Base-by-base conservation (phyloP, 106 monocot genomes). In the Agapanthus africanus region DNA sequence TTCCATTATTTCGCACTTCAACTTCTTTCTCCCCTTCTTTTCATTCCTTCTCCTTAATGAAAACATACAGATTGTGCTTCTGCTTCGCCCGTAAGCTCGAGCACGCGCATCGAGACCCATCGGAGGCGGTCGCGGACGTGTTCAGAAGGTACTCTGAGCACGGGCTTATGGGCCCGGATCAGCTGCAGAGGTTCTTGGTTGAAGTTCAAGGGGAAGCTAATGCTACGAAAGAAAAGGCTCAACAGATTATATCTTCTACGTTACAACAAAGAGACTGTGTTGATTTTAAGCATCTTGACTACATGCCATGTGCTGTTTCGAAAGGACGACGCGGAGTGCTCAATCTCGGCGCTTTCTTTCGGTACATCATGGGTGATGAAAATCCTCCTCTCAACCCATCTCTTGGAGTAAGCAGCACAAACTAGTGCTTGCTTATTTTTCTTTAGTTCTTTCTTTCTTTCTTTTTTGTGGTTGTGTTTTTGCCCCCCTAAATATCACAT, bases 141-240 rank as follows among this genome's bases (percentile, higher is more conserved):
- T n/a, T n/a, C n/a, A n/a, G n/a, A n/a, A n/a, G n/a, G n/a, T n/a
- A n/a, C n/a, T n/a, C n/a, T n/a, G n/a, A n/a, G n/a, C n/a, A 51
- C 18, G 78, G 77, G 8, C 11, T 80, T 39, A 80, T 90, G 85
- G 70, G 80, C 60, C 54, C 68, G 22, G 80, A 80, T 40, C 51
- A 77, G 47, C 80, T 90, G 50, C 74, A 37, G 60, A 21, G 57
- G 33, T 90, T 90, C 70, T 40, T 90, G 51, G 52, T 32, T 13
- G 82, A 85, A 50, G 83, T 90, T 21, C 90, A 90, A 63, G 75
- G 78, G 9, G 81, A 82, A 49, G 46, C 16, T 15, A 38, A 13
- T 8, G 74, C 41, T 40, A 52, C 67, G 1, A 21, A 4, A 11
- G 80, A 37, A 28, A 67, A 63, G 4, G 88, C 79, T n/a, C 34